phyloP scores from a whole-genome alignment of 352 stramenopile species.

The Pythium dissotocum region DNA sequence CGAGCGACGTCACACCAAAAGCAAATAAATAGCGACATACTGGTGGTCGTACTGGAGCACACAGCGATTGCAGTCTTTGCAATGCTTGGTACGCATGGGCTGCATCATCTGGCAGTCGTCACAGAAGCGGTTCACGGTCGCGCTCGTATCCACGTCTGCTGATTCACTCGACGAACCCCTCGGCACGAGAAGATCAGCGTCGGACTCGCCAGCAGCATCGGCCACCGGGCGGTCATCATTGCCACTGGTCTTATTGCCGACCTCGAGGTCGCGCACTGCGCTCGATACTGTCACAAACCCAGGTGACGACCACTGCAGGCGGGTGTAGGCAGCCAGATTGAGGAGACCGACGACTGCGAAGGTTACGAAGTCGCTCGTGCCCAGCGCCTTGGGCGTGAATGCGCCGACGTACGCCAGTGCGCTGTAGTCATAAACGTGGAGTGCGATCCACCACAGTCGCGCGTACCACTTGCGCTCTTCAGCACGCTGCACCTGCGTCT shows the following conservation, averaged over 20 bases:
- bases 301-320: slow-evolving; percentile 63
- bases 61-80: slow-evolving; percentile 73
- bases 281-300: slow-evolving; percentile 39
- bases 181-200: slow-evolving; percentile 25
- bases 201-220: slow-evolving; percentile 17
- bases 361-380: slow-evolving; percentile 44
- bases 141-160: slow-evolving; percentile 2
- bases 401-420: slow-evolving; percentile 40
- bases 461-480: slow-evolving; percentile 65
- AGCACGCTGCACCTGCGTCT: slow-evolving; percentile 30
- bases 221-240: background rate
- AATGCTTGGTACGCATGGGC: slow-evolving; percentile 73
- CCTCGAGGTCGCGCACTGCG: slow-evolving; percentile 25
- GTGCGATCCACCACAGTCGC: slow-evolving; percentile 62
- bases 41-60: slow-evolving; percentile 83
- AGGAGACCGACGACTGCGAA: slow-evolving; percentile 37
- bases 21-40: slow-evolving; percentile 31
- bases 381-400: slow-evolving; percentile 33
- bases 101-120: slow-evolving; percentile 60
- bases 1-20: background rate
- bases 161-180: background rate
- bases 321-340: slow-evolving; percentile 48
- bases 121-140: slow-evolving; percentile 37
- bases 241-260: background rate
- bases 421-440: slow-evolving; percentile 65